Base-by-base conservation (phyloP, 1,139 yeast genomes). In the Lodderomyces beijingensis region DNA sequence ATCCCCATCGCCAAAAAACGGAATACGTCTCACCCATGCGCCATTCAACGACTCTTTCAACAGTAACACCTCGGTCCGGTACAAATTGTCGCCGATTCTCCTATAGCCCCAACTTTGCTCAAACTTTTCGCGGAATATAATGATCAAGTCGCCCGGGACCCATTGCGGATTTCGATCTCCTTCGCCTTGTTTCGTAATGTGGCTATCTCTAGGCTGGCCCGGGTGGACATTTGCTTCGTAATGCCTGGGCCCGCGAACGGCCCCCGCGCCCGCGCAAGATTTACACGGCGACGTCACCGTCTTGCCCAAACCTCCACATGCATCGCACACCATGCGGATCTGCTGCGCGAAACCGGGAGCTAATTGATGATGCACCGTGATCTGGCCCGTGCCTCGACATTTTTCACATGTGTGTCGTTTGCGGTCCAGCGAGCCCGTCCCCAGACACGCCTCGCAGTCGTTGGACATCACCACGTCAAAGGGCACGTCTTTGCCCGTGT, bases 261-360 rank as follows among this genome's bases (percentile, higher is more conserved):
- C 82, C 22, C 88, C 85, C 2, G 61, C 43, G 3, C 98, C 98
- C 6, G 65, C 58, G 58, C 98, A 91, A 18, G 54, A 59, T 15
- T 63, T 54, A 64, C 98, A 91, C 28, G 72, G 70, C 43, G 79
- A 64, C 31, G 71, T 63, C 31, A 87, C 79, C 9, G 68, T 60
- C 36, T 74, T 65, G 8, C 98, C 98, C 33, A 67, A 63, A 23
- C 98, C 98, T 12, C 66, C 62, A 65, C 98, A 91, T 35, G 62
- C 63, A 38, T 83, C 88, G 68, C 98, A 91, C 10, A 70, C 70
- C 33, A 79, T 73, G 51, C 85, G 89, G 46, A 88, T 70, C 42
- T 83, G 86, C 56, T 89, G 97, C 40, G 85, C 65, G 87, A 91
- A 85, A 5, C 91, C 91, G 7, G 94, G 95, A 0, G 87, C 96